Conservation (phyloP, 2,329 filamentous ascomycete genomes). For the Lachnellula suecica region DNA sequence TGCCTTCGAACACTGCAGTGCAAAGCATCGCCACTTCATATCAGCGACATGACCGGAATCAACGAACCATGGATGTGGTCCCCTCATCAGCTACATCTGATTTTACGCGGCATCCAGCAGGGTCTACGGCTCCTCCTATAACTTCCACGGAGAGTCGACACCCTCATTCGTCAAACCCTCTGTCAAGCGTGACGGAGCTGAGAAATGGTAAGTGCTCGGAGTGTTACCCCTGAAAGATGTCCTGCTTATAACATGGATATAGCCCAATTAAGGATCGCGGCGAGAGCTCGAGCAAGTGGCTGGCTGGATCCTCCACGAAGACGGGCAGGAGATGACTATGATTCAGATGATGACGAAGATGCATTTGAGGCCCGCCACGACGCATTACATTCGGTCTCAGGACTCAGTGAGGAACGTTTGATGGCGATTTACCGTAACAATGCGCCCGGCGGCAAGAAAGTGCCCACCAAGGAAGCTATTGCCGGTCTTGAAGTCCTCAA, state of each 20-base stretch:
- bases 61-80: not conserved
- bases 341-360: constrained; percentile 20
- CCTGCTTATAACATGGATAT: not conserved
- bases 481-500: constrained; percentile 30
- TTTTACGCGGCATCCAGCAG: not conserved
- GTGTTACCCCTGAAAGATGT: not conserved
- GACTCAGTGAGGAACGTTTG: constrained; percentile 20
- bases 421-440: constrained; percentile 23
- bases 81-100: not conserved
- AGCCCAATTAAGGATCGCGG: not conserved
- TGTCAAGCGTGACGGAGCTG: not conserved
- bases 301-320: constrained; percentile 2
- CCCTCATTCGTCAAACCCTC: not conserved
- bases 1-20: not conserved
- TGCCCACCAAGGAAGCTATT: constrained; percentile 29
- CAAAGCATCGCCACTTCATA: not conserved
- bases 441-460: constrained; percentile 23
- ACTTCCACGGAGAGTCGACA: not conserved
- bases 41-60: not conserved
- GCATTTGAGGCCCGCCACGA: constrained; percentile 8
- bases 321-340: constrained; percentile 3
- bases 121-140: not conserved
- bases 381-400: constrained; percentile 9
- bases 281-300: not conserved
- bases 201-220: not conserved